Evolutionary conservation across 768 basidiomycete genomes (phyloP).

Genomic region (Rhodotorula paludigena): DNA sequence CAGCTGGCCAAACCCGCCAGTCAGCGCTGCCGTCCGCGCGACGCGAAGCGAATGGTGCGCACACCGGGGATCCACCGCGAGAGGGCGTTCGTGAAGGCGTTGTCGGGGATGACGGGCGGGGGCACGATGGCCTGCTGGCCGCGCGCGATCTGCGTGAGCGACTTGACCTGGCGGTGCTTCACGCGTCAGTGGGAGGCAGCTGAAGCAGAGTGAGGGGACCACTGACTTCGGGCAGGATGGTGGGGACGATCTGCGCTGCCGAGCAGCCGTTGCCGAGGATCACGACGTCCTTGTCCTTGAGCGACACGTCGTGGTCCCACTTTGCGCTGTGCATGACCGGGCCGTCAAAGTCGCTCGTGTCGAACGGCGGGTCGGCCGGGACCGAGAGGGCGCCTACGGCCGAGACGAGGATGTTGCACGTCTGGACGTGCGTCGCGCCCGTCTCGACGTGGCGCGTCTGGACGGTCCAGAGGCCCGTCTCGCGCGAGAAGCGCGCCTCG

Average conservation of each 20-base stretch:
- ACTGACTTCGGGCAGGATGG: background rate
- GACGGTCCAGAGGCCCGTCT: slow-evolving; percentile 35
- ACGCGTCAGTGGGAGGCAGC: no score
- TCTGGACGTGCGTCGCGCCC: slow-evolving; percentile 17
- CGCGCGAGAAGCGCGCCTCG: slow-evolving; percentile 26
- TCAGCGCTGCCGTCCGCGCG: no score
- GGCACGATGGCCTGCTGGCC: slow-evolving; percentile 37
- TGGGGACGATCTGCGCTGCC: background rate
- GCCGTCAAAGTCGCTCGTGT: slow-evolving; percentile 34
- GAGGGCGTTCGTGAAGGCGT: background rate
- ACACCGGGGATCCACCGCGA: background rate
- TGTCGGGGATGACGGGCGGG: background rate
- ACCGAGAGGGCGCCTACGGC: slow-evolving; percentile 32
- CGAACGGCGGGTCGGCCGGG: slow-evolving; percentile 29
- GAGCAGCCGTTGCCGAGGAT: slow-evolving; percentile 41
- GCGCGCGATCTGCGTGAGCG: slow-evolving; percentile 39
- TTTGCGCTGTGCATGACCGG: slow-evolving; percentile 38
- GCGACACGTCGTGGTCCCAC: slow-evolving; percentile 38
- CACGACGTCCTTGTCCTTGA: slow-evolving; percentile 41
- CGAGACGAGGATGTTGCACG: slow-evolving; percentile 40
- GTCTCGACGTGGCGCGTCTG: slow-evolving; percentile 25
- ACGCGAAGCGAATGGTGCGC: background rate
- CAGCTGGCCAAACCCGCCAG: no score
- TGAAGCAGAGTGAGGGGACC: no score
- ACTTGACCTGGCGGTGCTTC: slow-evolving; percentile 21